Evolutionary conservation across 2,329 filamentous ascomycete genomes (phyloP).

Genomic region (Hypomyces rosellus): DNA sequence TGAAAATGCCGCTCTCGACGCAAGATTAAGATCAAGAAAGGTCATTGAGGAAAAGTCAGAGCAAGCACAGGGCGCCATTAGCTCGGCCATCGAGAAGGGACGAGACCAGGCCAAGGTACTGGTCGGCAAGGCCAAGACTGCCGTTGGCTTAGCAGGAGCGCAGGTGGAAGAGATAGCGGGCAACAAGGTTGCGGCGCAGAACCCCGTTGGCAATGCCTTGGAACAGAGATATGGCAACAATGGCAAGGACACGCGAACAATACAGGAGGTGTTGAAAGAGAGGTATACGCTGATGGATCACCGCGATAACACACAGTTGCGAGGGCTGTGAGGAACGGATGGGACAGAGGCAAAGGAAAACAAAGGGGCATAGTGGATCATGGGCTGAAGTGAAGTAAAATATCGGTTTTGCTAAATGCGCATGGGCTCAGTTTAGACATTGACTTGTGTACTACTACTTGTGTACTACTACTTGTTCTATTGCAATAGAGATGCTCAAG

Average conservation of each 20-base stretch:
- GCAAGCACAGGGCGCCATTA: slow-evolving; percentile 32
- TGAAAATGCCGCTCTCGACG: slow-evolving; percentile 23
- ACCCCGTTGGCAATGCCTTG: slow-evolving; percentile 43
- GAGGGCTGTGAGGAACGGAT: slow-evolving; percentile 27
- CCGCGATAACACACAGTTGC: slow-evolving; percentile 38
- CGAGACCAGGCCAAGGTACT: slow-evolving; percentile 32
- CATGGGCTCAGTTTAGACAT: slow-evolving; percentile 14
- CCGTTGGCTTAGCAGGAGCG: slow-evolving; percentile 29
- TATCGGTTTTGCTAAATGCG: background rate
- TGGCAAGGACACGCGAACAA: slow-evolving; percentile 38
- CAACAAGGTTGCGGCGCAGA: slow-evolving; percentile 19
- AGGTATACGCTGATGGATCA: slow-evolving; percentile 46
- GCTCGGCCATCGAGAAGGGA: slow-evolving; percentile 34
- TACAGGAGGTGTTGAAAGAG: slow-evolving; percentile 48
- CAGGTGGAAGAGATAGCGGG: slow-evolving; percentile 26
- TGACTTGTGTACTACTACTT: slow-evolving; percentile 24
- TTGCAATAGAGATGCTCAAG: background rate
- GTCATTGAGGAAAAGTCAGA: slow-evolving; percentile 22
- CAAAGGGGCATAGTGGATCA: background rate
- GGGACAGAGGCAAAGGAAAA: background rate
- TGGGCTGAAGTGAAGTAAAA: background rate
- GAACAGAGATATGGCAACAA: slow-evolving; percentile 45
- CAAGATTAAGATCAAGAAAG: slow-evolving; percentile 19
- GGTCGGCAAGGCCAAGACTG: slow-evolving; percentile 31
- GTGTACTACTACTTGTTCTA: slow-evolving; percentile 22